phyloP scores from a whole-genome alignment of 257 asterid species.

The Catharanthus roseus region DNA sequence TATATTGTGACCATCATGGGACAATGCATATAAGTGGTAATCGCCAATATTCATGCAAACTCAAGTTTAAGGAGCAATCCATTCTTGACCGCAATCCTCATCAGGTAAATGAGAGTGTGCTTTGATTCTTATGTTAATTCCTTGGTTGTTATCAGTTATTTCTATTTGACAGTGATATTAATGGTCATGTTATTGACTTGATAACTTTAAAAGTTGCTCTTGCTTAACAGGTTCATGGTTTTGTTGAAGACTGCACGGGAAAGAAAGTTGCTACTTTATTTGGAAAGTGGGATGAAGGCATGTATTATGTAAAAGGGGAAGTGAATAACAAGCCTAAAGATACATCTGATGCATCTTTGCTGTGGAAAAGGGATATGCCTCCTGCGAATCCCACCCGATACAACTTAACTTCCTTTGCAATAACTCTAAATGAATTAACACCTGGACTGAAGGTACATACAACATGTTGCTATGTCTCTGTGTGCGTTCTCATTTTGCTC shows the following conservation, averaged over 20 bases:
- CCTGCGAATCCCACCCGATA: conserved; percentile 64
- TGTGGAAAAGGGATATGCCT: conserved; percentile 68
- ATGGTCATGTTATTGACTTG: conserved; percentile 4
- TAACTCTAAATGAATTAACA: conserved; percentile 76
- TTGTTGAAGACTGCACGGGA: conserved; percentile 72
- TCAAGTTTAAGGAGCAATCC: conserved; percentile 95
- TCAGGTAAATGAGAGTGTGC: conserved; percentile 48
- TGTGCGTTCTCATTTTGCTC: conserved; percentile 15
- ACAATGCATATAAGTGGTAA: conserved; percentile 79
- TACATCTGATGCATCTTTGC: conserved; percentile 41
- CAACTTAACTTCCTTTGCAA: conserved; percentile 76
- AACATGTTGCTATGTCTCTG: conserved; percentile 10
- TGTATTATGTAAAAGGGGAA: conserved; percentile 59
- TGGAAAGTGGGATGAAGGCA: conserved; percentile 95
- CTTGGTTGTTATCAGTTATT: neutral
- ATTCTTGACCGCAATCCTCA: conserved; percentile 91
- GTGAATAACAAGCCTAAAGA: conserved; percentile 50
- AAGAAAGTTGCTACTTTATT: conserved; percentile 61
- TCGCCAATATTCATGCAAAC: conserved; percentile 78
- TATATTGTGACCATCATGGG: conserved; percentile 92
- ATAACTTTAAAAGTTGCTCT: conserved; percentile 16
- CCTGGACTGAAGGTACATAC: conserved; percentile 73
- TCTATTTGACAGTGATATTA: conserved; percentile 3
- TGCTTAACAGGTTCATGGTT: conserved; percentile 70
- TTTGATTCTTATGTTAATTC: neutral